Evolutionary conservation across 257 asterid genomes (phyloP).

Genomic region (Scutellaria minor): DNA sequence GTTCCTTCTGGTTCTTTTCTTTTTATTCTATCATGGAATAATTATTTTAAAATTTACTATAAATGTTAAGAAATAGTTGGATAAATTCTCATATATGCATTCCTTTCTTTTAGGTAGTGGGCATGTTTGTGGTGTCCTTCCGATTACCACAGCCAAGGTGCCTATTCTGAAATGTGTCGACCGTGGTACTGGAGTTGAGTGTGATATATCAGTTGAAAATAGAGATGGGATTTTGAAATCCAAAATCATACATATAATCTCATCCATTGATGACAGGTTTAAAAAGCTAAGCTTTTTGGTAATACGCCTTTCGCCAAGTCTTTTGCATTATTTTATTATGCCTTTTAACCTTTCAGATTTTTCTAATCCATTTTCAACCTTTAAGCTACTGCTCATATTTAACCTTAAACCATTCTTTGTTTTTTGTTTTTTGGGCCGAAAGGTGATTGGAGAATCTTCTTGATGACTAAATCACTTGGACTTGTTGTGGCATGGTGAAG

Average conservation of each 20-base stretch:
- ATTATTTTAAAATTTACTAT: not conserved
- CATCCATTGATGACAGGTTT: conserved; percentile 87
- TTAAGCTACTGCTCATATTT: not conserved
- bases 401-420: no score
- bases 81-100: conserved; percentile 35
- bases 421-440: no score
- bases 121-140: conserved; percentile 80
- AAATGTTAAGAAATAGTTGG: conserved; percentile 18
- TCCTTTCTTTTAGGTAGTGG: conserved; percentile 65
- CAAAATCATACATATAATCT: conserved; percentile 63
- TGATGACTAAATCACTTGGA: no score
- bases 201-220: conserved; percentile 96
- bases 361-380: conserved; percentile 24
- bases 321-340: conserved; percentile 21
- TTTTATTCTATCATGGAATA: not conserved
- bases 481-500: no score
- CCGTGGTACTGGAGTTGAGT: conserved; percentile 91
- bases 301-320: conserved; percentile 36
- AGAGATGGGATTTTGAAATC: conserved; percentile 92
- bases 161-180: conserved; percentile 91
- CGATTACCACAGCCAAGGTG: conserved; percentile 85
- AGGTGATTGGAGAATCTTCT: not conserved
- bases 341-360: conserved; percentile 25
- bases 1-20: not conserved
- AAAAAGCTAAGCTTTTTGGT: conserved; percentile 91